A percentile compares a stretch with the other conserved stretches of the same genome.
These are phyloP conservation scores for Choricystis sp. DNA, from an alignment of 139 green algal species.

Conservation along the genomic window DNA sequence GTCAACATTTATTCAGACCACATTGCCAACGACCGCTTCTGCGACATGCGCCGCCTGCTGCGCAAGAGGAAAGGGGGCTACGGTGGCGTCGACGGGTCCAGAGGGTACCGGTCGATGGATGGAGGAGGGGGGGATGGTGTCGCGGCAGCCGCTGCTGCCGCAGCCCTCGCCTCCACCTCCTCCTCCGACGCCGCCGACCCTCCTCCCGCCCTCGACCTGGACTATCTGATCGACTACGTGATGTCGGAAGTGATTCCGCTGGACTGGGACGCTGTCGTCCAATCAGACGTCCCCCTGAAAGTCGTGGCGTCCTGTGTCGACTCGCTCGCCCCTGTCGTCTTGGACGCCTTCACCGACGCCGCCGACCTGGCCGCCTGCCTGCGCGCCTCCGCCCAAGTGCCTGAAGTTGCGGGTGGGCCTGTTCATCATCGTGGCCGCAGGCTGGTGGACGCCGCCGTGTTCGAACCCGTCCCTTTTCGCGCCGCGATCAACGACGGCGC, in stretches of 20 bases:
- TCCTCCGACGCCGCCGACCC: background rate
- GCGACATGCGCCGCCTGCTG: slow-evolving; percentile 36
- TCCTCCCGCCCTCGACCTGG: slow-evolving; percentile 52
- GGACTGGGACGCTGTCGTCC: slow-evolving; percentile 45
- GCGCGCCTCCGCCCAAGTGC: slow-evolving; percentile 60
- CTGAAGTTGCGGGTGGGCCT: slow-evolving; percentile 43
- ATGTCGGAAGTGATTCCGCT: slow-evolving; percentile 52
- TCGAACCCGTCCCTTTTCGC: slow-evolving; percentile 49
- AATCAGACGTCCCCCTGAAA: slow-evolving; percentile 47
- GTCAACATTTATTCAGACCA: slow-evolving; percentile 67
- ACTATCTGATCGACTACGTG: slow-evolving; percentile 61
- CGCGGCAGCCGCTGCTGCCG: too few relatives aligned
- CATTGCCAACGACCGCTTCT: slow-evolving; percentile 50
- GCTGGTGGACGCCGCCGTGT: slow-evolving; percentile 77
- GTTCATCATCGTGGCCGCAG: slow-evolving; percentile 28
- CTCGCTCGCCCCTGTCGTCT: slow-evolving; percentile 32
- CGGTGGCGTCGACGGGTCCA: background rate
- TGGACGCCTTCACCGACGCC: slow-evolving; percentile 34
- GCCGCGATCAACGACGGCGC: slow-evolving; percentile 57
- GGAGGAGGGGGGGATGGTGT: too few relatives aligned
- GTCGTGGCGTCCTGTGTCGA: slow-evolving; percentile 62
- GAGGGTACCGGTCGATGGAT: too few relatives aligned
- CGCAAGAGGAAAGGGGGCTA: slow-evolving; percentile 2
- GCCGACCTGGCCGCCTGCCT: slow-evolving; percentile 55
- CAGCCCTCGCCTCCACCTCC: background rate